phyloP scores from a whole-genome alignment of 371 early-diverging fungal genomes.

The Apophysomyces trapeziformis region DNA sequence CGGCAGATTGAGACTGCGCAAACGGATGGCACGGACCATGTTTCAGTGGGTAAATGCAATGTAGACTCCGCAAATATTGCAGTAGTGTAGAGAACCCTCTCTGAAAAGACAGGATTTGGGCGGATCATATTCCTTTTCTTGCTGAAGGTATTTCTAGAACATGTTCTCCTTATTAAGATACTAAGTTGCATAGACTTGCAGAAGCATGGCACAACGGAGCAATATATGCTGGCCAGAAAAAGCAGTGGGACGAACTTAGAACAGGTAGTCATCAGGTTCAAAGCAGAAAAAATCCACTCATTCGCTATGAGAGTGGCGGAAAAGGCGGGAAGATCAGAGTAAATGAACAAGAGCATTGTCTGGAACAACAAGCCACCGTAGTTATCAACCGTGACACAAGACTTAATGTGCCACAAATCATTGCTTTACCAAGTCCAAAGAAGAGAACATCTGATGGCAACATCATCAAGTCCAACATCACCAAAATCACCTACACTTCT shows the following conservation, averaged over 20 bases:
- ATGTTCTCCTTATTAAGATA: too few species aligned
- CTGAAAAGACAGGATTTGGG: too few species aligned
- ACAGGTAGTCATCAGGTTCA: too few species aligned
- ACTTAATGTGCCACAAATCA: conserved; percentile 4
- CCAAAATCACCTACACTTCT: conserved; percentile 22
- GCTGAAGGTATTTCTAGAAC: too few species aligned
- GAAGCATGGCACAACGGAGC: too few species aligned
- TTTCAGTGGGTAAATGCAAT: not conserved
- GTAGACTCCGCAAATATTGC: not conserved
- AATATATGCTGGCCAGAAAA: too few species aligned
- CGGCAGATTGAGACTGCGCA: conserved; percentile 3
- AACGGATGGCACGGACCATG: conserved; percentile 7
- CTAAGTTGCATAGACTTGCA: too few species aligned
- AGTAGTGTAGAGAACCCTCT: not conserved
- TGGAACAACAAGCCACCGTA: not conserved
- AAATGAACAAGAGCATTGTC: not conserved
- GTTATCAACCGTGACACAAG: not conserved
- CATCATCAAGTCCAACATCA: conserved; percentile 7
- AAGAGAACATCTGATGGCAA: not conserved
- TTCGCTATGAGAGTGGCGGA: not conserved
- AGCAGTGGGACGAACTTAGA: too few species aligned
- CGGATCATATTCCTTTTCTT: too few species aligned
- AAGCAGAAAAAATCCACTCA: not conserved
- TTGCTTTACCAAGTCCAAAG: not conserved
- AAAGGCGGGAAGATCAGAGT: not conserved